Base-by-base conservation (phyloP, 306 rosid genomes). In the Prunus persica region DNA sequence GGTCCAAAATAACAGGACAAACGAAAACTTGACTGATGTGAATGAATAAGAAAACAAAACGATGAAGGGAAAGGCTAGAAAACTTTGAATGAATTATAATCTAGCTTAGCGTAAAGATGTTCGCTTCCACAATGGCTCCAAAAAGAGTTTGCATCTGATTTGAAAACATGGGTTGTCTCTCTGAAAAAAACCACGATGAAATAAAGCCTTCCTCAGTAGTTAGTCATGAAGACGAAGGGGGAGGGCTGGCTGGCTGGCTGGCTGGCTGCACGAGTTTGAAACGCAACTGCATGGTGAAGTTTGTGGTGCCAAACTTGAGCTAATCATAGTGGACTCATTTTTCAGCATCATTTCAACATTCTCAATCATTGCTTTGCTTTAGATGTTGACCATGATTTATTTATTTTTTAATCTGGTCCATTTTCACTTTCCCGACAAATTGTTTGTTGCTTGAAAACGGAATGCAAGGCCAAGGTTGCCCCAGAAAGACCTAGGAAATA, bases 181-280 rank as follows among this genome's bases (percentile, higher is more conserved):
- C 78, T 27, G 22, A 1, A 24, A 24, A 24, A 56, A 55, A 76
- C 54, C 16, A 72, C 76, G 43, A 38, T 7, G 80, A 63, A 69
- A 84, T 84, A 18, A 11, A 64, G 13, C 68, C 68, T 64, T 30
- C 68, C 68, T 64, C 68, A 64, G 68, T 14, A 67, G 89, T 67
- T 86, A 62, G 27, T 50, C 51, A 47, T 45, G 38, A 63, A 66
- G 47, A 22, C 27, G 38, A 20, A 34, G 27, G 50, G 50, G 46
- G 62, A 49, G 51, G 30, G 30, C 30, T 27, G 30, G 15, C 12
- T 2, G 51, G 51, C 12, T 2, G 51, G 51, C 51, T 47, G 52
- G 52, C 52, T 47, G 68, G 56, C 77, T 51, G 32, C 12, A 32
- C 73, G 46, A 79, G 15, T 73, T 70, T 46, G 82, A 82, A 79